These are phyloP conservation scores for Aspergillus persii DNA, from an alignment of 2,329 filamentous ascomycete genomes.

Conservation along the genomic window DNA sequence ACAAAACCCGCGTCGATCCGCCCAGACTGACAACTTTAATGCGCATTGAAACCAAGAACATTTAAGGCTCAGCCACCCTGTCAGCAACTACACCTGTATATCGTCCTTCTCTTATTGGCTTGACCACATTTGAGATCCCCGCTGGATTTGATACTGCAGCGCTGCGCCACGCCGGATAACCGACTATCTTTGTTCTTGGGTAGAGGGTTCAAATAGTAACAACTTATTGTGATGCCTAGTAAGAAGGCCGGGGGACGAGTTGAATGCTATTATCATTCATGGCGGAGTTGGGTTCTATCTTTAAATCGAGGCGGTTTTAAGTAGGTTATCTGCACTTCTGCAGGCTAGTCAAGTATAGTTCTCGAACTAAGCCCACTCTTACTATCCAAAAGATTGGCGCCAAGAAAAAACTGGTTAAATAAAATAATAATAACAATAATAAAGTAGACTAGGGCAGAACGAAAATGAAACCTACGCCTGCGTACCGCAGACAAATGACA, in stretches of 20 bases:
- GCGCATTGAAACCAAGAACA: background rate
- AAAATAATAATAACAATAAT: too few relatives aligned
- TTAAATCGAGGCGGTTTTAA: background rate
- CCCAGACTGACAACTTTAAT: background rate
- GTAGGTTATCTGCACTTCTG: background rate
- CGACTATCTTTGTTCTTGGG: slow-evolving; percentile 4
- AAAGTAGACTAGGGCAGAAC: too few relatives aligned
- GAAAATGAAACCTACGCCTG: too few relatives aligned
- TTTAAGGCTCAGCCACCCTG: background rate
- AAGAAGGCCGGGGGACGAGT: background rate
- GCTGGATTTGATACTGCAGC: slow-evolving; percentile 5
- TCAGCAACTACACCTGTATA: background rate
- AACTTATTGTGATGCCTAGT: background rate
- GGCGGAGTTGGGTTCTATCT: background rate
- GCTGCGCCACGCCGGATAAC: slow-evolving; percentile 10
- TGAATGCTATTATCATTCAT: background rate
- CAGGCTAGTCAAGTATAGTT: background rate
- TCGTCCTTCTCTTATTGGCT: slow-evolving; percentile 1
- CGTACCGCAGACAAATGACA: background rate
- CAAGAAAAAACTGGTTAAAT: too few relatives aligned
- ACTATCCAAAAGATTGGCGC: too few relatives aligned
- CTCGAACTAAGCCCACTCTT: background rate
- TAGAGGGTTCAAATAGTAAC: background rate
- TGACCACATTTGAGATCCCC: background rate
- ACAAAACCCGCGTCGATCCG: background rate